These are phyloP conservation scores for Vitis vinifera DNA, from an alignment of 164 flowering plant species.

Conservation along the genomic window DNA sequence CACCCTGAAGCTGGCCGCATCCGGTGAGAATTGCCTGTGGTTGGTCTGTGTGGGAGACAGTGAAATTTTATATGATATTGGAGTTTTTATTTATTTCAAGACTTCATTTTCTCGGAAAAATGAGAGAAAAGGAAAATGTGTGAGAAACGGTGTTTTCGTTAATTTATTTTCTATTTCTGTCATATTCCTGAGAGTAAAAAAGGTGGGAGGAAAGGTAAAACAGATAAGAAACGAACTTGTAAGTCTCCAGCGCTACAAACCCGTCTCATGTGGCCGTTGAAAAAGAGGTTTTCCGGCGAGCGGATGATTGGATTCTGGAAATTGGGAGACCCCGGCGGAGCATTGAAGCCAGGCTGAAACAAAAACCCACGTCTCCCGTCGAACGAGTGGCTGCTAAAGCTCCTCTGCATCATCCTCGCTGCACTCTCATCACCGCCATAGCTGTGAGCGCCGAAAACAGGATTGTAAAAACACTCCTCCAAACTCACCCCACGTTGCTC, in stretches of 20 bases:
- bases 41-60: conserved; percentile 2
- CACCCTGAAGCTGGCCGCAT: conserved; percentile 48
- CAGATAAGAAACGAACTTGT: conserved; percentile 35
- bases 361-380: conserved; percentile 32
- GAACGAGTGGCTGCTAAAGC: conserved; percentile 58
- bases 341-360: conserved; percentile 40
- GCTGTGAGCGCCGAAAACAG: conserved; percentile 12
- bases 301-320: conserved; percentile 30
- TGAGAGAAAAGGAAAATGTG: too few species aligned
- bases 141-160: too few species aligned
- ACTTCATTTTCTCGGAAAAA: too few species aligned
- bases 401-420: conserved; percentile 59
- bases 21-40: conserved; percentile 39
- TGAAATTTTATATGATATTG: too few species aligned
- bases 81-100: too few species aligned
- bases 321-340: conserved; percentile 34
- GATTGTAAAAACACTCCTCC: conserved; percentile 21
- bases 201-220: not conserved
- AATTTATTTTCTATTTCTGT: too few species aligned
- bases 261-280: conserved; percentile 53
- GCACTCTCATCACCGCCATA: conserved; percentile 26
- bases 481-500: conserved; percentile 34
- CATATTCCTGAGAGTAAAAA: not conserved
- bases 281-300: conserved; percentile 39
- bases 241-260: conserved; percentile 86